A percentile compares a stretch with the other conserved stretches of the same genome.
These are phyloP conservation scores for Ambrosiella xylebori DNA, from an alignment of 2,329 filamentous ascomycete species.

Conservation along the genomic window DNA sequence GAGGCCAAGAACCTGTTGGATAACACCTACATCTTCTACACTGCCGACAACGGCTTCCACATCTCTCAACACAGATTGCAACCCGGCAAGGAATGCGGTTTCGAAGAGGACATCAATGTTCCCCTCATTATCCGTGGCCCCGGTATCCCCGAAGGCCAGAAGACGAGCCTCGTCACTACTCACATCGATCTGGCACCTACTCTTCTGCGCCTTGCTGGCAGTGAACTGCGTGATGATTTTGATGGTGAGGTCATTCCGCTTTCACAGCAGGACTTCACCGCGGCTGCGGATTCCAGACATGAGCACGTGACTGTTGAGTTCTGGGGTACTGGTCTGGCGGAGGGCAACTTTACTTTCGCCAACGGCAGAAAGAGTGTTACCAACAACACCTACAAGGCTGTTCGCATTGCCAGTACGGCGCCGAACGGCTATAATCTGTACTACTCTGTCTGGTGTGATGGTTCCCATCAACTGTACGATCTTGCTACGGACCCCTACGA, in stretches of 20 bases:
- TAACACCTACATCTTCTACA: conserved; percentile 35
- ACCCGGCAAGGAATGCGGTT: conserved; percentile 34
- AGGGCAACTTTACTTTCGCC: conserved; percentile 16
- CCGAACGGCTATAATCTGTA: conserved; percentile 31
- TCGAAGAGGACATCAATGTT: conserved; percentile 34
- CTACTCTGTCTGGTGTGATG: conserved; percentile 39
- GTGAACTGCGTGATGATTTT: conserved; percentile 27
- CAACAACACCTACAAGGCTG: conserved; percentile 37
- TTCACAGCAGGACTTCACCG: conserved; percentile 13
- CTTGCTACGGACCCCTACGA: conserved; percentile 37
- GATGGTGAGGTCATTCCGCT: conserved; percentile 33
- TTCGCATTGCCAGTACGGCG: conserved; percentile 26
- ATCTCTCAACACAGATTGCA: conserved; percentile 34
- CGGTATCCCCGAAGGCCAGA: conserved; percentile 23
- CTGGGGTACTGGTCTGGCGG: conserved; percentile 27
- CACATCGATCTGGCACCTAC: conserved; percentile 40
- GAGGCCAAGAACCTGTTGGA: conserved; percentile 20
- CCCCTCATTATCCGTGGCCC: conserved; percentile 34
- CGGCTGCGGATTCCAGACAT: conserved; percentile 16
- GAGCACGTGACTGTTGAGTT: conserved; percentile 38
- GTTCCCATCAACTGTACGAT: conserved; percentile 31
- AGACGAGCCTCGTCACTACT: conserved; percentile 25
- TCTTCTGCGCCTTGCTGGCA: conserved; percentile 25
- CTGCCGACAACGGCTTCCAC: conserved; percentile 36
- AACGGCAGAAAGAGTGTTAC: neutral